Evolutionary conservation across 2,329 filamentous ascomycete genomes (phyloP).

Genomic region (Beauveria caledonica): DNA sequence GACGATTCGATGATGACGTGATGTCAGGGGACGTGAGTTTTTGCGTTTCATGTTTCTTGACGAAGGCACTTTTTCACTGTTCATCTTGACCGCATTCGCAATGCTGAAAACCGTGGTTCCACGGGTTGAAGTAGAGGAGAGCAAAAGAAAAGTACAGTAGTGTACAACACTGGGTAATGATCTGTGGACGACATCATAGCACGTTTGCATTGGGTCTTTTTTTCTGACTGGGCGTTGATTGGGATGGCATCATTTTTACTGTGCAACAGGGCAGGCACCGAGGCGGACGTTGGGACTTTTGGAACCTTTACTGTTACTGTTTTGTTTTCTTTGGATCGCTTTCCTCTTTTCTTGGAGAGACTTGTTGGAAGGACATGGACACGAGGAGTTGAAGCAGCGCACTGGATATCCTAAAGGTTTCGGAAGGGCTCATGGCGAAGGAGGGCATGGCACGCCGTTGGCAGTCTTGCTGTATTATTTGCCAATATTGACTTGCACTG

Average conservation of each 20-base stretch:
- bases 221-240: background rate
- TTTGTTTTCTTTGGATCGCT: background rate
- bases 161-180: slow-evolving; percentile 2
- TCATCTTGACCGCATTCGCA: background rate
- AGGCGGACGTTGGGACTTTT: background rate
- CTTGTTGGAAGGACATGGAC: background rate
- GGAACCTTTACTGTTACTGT: slow-evolving; percentile 3
- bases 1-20: slow-evolving; percentile 56
- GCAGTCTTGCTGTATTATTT: slow-evolving; percentile 6
- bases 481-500: slow-evolving; percentile 4
- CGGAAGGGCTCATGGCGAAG: slow-evolving; percentile 2
- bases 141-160: background rate
- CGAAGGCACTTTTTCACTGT: background rate
- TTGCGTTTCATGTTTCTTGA: background rate
- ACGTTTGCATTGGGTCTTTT: slow-evolving; percentile 8
- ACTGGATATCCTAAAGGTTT: slow-evolving; percentile 9
- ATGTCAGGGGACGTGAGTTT: slow-evolving; percentile 24
- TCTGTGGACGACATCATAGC: slow-evolving; percentile 10
- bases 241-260: slow-evolving; percentile 3
- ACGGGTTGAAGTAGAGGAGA: background rate
- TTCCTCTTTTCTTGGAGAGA: background rate
- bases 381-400: background rate
- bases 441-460: background rate
- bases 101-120: background rate
- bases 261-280: background rate